These are phyloP conservation scores for Flaveria brownii DNA, from an alignment of 129 eudicot species.

Conservation along the genomic window DNA sequence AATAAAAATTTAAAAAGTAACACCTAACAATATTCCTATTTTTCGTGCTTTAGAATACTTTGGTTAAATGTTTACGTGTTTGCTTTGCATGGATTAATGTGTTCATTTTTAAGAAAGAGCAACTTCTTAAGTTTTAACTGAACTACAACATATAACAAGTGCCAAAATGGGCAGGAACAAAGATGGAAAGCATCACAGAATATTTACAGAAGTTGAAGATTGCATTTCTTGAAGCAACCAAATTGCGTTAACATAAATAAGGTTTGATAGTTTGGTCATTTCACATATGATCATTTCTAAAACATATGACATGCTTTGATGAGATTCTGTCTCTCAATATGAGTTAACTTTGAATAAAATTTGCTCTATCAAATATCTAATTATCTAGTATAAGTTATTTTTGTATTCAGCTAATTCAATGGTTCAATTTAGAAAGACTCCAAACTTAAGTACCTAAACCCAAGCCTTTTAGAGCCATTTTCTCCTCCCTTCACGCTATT, in stretches of 20 bases:
- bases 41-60: background rate
- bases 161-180: constrained; percentile 3
- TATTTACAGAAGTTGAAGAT: background rate
- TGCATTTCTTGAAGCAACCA: background rate
- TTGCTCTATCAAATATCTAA: background rate
- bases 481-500: background rate
- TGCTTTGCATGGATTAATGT: background rate
- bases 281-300: background rate
- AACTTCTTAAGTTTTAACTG: background rate
- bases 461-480: constrained; percentile 10
- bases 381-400: background rate
- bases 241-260: background rate
- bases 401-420: background rate
- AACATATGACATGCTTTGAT: constrained; percentile 1
- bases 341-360: background rate
- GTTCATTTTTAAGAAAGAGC: background rate
- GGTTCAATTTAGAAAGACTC: background rate
- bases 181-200: background rate
- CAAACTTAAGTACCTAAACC: background rate
- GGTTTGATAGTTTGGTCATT: constrained; percentile 2
- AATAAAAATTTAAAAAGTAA: background rate
- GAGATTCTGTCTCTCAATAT: background rate
- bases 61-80: background rate
- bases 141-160: constrained; percentile 14
- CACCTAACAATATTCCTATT: background rate